Evolutionary conservation across 2,329 filamentous ascomycete genomes (phyloP), one percentile per base, ranked within the genome.

Genomic region (Claviceps fusiformis): DNA sequence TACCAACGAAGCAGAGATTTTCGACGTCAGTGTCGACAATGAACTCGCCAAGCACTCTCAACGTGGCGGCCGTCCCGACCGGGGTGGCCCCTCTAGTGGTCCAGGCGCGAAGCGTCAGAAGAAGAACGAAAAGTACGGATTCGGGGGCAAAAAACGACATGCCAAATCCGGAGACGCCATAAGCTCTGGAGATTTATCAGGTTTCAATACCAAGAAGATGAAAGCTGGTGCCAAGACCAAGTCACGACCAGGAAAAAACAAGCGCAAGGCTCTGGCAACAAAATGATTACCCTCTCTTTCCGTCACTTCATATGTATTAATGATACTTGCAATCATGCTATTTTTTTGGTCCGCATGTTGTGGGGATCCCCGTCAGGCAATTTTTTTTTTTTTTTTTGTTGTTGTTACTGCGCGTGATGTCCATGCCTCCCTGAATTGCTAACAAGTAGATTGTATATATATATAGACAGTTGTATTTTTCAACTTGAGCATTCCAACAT

Each of bases 91-190:
- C 59, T 41, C 49, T 3, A 29, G 35, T 7, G 19, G 56, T 58
- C 33, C 62, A 60, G 46, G 62, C 58, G 64, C 68, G 59, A 97
- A 97, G 77, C 85, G 93, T 58, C 81, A 87, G 68, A 95, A 95
- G 83, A 95, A 95, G 76, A 85, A 98, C 68, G 80, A 87, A 61
- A 96, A 95, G 75, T 97, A 85, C 69, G 93, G 93, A 29, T 95
- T 92, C 66, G 93, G 93, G 58, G 93, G 93, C 63, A 96, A 95
- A 82, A 98, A 98, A 79, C 79, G 86, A 55, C 84, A 90, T 68
- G 73, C 79, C 55, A 98, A 98, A 81, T 95, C 90, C 58, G 89
- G 89, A 62, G 91, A 96, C 71, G 90, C 91, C 51, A 68, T 79
- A 59, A 95, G 88, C 60, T 90, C 84, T 50, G 85, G 82, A 58